Conservation (phyloP, 306 rosid species). For the Ormosia emarginata region DNA sequence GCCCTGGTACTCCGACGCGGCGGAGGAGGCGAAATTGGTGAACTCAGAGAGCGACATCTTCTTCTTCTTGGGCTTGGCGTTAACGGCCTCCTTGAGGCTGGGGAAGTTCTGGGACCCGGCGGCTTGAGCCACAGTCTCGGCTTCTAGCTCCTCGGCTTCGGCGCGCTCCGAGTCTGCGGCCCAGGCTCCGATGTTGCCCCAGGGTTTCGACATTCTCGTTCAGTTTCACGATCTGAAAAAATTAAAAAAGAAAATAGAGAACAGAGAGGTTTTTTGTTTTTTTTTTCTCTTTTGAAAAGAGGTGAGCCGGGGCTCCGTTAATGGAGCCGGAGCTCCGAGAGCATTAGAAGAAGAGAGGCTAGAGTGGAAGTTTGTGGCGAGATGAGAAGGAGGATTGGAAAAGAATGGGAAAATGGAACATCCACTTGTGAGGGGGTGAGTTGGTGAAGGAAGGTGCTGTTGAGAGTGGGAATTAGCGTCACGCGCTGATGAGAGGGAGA, state of each 20-base stretch:
- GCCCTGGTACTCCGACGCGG: constrained; percentile 13
- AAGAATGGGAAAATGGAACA: no score
- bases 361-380: neutral
- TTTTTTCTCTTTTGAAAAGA: no score
- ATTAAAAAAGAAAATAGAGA: neutral
- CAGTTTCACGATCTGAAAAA: constrained; percentile 44
- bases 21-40: neutral
- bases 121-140: constrained; percentile 25
- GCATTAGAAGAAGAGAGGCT: constrained; percentile 30
- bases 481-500: no score
- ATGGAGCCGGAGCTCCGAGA: constrained; percentile 80
- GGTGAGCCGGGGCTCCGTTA: constrained; percentile 54
- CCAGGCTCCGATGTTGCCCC: constrained; percentile 91
- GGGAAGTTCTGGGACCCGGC: constrained; percentile 61
- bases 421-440: no score
- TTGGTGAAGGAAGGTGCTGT: no score
- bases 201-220: constrained; percentile 68
- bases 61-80: constrained; percentile 75
- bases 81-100: constrained; percentile 71
- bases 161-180: constrained; percentile 95
- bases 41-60: constrained; percentile 48
- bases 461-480: no score
- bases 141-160: constrained; percentile 77
- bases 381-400: no score
- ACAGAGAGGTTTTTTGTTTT: neutral